phyloP scores from a whole-genome alignment of 176 grass and related monocot genomes.

The Bothriochloa decipiens region DNA sequence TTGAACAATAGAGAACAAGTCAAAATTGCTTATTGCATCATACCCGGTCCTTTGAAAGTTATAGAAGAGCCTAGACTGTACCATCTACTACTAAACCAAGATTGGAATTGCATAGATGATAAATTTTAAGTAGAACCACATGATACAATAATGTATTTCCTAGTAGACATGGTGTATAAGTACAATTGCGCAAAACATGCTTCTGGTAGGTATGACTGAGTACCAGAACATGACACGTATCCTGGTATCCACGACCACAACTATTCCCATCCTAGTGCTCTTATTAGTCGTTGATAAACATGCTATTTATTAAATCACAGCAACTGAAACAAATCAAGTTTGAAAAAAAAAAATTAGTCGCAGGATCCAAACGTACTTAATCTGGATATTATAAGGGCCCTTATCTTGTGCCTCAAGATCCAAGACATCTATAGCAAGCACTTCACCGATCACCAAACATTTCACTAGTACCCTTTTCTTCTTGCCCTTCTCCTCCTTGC shows the following conservation, averaged over 20 bases:
- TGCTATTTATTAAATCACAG: slow-evolving; percentile 19
- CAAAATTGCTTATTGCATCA: background rate
- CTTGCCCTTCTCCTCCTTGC: slow-evolving; percentile 65
- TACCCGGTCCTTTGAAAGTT: background rate
- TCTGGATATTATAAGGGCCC: slow-evolving; percentile 60
- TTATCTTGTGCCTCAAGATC: slow-evolving; percentile 54
- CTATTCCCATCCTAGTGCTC: background rate
- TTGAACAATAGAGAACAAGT: background rate
- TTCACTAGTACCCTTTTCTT: slow-evolving; percentile 69
- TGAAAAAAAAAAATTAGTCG: background rate
- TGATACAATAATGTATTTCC: background rate
- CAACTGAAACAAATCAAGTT: background rate
- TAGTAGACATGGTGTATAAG: background rate
- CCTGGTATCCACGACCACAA: background rate
- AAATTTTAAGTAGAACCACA: background rate
- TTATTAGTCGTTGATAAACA: background rate
- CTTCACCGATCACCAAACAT: slow-evolving; percentile 67
- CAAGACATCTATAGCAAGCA: slow-evolving; percentile 70
- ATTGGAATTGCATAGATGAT: background rate
- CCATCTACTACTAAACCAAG: background rate
- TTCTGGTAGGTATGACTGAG: background rate
- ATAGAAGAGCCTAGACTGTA: background rate
- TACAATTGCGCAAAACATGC: background rate
- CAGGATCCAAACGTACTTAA: slow-evolving; percentile 60
- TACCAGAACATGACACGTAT: background rate